phyloP scores from a whole-genome alignment of 805 yeast genomes.

The Barnettozyma botsteinii region DNA sequence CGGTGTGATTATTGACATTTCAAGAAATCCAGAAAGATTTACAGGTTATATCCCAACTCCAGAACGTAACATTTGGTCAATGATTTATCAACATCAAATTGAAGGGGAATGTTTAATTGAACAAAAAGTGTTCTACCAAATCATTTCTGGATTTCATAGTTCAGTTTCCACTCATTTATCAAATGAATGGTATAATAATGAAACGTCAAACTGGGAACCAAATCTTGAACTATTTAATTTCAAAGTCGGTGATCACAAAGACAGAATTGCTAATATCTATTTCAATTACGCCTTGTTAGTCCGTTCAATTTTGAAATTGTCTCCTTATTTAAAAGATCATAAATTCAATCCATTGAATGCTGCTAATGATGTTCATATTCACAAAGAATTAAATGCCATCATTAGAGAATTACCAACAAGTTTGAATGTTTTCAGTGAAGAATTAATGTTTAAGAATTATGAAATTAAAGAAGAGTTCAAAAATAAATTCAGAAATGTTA shows the following conservation, averaged over 20 bases:
- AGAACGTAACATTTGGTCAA: constrained; percentile 87
- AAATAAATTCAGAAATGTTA: constrained; percentile 78
- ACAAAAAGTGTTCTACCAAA: constrained; percentile 79
- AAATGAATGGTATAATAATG: constrained; percentile 68
- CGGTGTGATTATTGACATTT: constrained; percentile 78
- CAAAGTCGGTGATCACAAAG: constrained; percentile 84
- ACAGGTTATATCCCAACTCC: constrained; percentile 96
- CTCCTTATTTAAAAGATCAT: constrained; percentile 44
- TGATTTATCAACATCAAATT: constrained; percentile 73
- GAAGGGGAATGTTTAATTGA: constrained; percentile 65
- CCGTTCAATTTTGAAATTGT: constrained; percentile 70
- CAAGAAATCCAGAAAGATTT: constrained; percentile 90
- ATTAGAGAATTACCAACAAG: constrained; percentile 21
- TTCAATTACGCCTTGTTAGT: constrained; percentile 87
- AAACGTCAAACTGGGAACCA: constrained; percentile 79
- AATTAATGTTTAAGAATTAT: constrained; percentile 42
- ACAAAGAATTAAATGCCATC: constrained; percentile 33
- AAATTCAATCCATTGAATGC: constrained; percentile 40
- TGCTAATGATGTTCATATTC: constrained; percentile 39
- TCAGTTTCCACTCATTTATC: constrained; percentile 91
- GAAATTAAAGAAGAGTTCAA: constrained; percentile 82
- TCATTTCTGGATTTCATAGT: constrained; percentile 92
- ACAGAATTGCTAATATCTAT: constrained; percentile 82
- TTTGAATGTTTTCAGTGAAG: constrained; percentile 42
- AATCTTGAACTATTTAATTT: constrained; percentile 76